phyloP scores from a whole-genome alignment of 176 grass and related monocot genomes.

The Thalia dealbata region DNA sequence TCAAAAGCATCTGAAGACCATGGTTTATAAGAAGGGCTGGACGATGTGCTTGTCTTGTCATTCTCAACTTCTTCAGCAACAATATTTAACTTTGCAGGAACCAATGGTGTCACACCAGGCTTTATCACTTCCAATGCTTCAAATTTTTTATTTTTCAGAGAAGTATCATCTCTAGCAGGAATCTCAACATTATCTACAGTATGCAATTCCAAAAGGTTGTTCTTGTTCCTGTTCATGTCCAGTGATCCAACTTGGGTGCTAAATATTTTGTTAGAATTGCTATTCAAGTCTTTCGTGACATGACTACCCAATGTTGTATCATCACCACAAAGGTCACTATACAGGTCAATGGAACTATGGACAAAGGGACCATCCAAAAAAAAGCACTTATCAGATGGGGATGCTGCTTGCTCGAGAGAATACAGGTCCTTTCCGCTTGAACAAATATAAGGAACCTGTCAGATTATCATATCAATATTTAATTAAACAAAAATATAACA shows the following conservation, averaged over 20 bases:
- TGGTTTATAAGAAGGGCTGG: constrained; percentile 26
- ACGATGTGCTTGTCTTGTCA: constrained; percentile 48
- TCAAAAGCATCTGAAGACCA: constrained; percentile 32
- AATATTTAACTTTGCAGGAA: constrained; percentile 35
- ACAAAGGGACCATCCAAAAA: constrained; percentile 37
- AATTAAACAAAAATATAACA: neutral
- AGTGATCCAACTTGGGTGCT: constrained; percentile 27
- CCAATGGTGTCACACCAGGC: constrained; percentile 24
- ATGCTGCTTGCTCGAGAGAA: constrained; percentile 17
- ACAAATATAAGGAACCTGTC: constrained; percentile 40
- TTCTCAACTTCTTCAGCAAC: constrained; percentile 61
- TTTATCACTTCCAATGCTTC: constrained; percentile 29
- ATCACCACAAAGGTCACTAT: constrained; percentile 63
- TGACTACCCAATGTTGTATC: constrained; percentile 40
- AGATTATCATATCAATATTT: neutral
- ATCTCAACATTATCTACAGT: constrained; percentile 29
- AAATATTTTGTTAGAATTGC: constrained; percentile 38
- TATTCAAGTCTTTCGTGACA: constrained; percentile 29
- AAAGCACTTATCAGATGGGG: constrained; percentile 23
- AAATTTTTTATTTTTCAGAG: constrained; percentile 24
- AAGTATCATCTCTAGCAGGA: constrained; percentile 24
- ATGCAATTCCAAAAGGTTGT: constrained; percentile 30
- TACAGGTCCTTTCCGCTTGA: constrained; percentile 16
- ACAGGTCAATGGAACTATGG: constrained; percentile 62
- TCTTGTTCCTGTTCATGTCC: constrained; percentile 45